Evolutionary conservation across 2,329 filamentous ascomycete species (phyloP), one percentile per base, ranked within the genome.

Genomic region (Ophiostoma australiae): DNA sequence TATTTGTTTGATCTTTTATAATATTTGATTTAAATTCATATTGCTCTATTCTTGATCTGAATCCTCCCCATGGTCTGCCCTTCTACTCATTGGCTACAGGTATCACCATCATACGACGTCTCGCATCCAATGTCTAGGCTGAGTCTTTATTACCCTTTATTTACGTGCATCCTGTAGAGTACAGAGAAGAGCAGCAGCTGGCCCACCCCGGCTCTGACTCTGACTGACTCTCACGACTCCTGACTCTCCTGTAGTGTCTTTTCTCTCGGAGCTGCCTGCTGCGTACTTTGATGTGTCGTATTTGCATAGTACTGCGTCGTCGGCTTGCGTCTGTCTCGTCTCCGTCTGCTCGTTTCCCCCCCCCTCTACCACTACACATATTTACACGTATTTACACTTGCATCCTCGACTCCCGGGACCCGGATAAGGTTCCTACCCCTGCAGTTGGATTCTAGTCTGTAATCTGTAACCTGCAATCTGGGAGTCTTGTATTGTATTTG

Each of bases 351-450:
- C 41, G 5, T 48, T 17, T 48, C 44, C n/a, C 15, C 17, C 27
- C 5, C 10, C 52, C 8, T 31, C n/a, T 23, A 15, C n/a, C 27
- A n/a, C n/a, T 23, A n/a, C 52, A 52, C 20, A 7, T 55, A 7
- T 27, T 8, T 27, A 4, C n/a, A 23, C n/a, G 5, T 58, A 58
- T 58, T 58, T 58, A 58, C 52, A 58, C 52, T 58, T 58, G 52
- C n/a, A 58, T 58, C 52, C 10, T 27, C 52, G n/a, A 23, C 5
- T 58, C 52, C 52, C 52, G 52, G 52, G 52, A 58, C 52, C n/a
- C 52, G 52, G 52, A 58, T 23, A 58, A 58, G 52, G 23, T 58
- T 58, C 52, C 52, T 58, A 58, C 52, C 52, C 52, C 52, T 58
- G 52, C 52, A 58, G 23, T 58, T 27, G 23, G 10, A 58, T 13